Base-by-base conservation (phyloP, 306 rosid species). In the Pterocarpus macrocarpus region DNA sequence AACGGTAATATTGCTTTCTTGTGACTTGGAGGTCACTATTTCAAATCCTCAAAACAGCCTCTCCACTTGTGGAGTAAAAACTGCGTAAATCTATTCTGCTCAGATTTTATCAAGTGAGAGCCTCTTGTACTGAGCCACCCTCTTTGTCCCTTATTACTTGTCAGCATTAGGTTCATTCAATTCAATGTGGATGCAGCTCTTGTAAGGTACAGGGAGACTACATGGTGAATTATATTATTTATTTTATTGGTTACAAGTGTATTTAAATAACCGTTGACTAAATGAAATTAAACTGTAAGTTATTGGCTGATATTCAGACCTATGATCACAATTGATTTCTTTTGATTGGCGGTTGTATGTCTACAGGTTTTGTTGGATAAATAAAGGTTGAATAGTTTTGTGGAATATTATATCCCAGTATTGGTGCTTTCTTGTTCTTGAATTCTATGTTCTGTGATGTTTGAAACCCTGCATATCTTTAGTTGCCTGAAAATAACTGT, bases 341-440 rank as follows among this genome's bases (percentile, higher is more conserved):
- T 84, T 61, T 77, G 71, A 41, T 73, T 81, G 65, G 44, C 63
- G 45, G 67, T 73, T 85, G 66, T 64, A 41, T 82, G 55, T 63
- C 77, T 3, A 69, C 32, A 53, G 38, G 16, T 45, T 78, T 72
- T 57, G 52, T 64, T 64, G 57, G 49, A 61, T 66, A 30, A 83
- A 83, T 65, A 73, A 67, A 47, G 50, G 53, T 73, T 73, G 30
- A 61, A 74, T 44, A 77, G 68, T 58, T 43, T 50, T 41, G 64
- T 44, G 82, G 77, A 28, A 77, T 64, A 71, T 67, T 43, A 58
- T 74, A 78, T 69, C 56, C 58, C 47, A 69, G 22, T 41, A 77
- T 81, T 81, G 69, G 28, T 59, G 45, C 28, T 16, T 2, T 35
- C 52, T 16, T 34, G 39, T 45, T 77, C 52, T 55, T 77, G 74